Base-by-base conservation (phyloP, 2,329 filamentous ascomycete species). In the Ceratocystis destructans region DNA sequence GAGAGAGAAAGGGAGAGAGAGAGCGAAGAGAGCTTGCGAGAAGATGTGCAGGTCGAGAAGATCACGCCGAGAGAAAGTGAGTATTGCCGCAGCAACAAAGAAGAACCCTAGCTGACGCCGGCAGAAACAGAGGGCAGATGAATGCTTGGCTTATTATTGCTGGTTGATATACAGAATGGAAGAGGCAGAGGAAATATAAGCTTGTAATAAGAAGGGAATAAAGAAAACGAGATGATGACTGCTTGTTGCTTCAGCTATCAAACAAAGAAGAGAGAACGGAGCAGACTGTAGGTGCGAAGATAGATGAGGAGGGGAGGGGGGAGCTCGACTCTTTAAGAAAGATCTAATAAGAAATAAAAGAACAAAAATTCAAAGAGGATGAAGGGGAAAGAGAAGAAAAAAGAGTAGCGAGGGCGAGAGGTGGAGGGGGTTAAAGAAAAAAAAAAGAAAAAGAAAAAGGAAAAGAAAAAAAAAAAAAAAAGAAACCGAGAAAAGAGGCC, bases 201-300 rank as follows among this genome's bases (percentile, higher is more conserved):
- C 22, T 31, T 66, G 61, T 62, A 12, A 17, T n/a, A 48, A 59
- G 41, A 33, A 50, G 63, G 28, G 45, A 66, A 64, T 41, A 48
- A 37, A 37, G 37, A 61, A 61, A 31, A 61, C n/a, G 12, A 41
- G 28, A 44, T 12, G 17, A n/a, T 53, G 17, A 8, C 20, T 31
- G 33, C 28, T 50, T 12, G 37, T 37, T 53, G 20, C 10, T 25
- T 10, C 8, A 53, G 48, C 20, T 41, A 41, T 41, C 10, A 41
- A 41, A 8, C 37, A 41, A 10, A 41, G 37, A 1, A 41, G 37
- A 41, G 37, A 41, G 37, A 41, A 41, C 37, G 37, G 10, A 41
- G 37, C 37, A 41, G 37, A 41, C 37, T 12, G 37, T 41, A 12
- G 37, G 37, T 12, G 10, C 12, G 3, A 1, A 41, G 37, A 41